Percentiles rank a stretch among this genome's conserved stretches.
Conservation (phyloP, 495 filamentous ascomycete genomes). For the Aspergillus incahuasiensis region DNA sequence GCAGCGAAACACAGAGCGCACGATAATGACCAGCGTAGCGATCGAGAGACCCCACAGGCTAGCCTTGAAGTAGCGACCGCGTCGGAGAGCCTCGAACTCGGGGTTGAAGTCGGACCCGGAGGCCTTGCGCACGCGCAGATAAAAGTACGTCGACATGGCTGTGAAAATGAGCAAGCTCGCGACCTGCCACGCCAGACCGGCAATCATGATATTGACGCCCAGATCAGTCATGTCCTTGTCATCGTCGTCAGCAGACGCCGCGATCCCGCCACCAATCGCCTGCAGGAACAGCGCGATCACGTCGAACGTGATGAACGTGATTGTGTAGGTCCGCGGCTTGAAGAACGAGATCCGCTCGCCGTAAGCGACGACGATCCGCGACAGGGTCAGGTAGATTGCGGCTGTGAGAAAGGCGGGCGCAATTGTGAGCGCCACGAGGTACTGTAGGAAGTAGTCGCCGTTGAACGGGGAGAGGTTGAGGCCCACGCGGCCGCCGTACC, state of each 20-base stretch:
- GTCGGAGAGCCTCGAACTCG: not conserved
- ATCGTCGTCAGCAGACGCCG: constrained; percentile 38
- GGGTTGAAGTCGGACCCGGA: not conserved
- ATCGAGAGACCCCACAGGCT: constrained; percentile 32
- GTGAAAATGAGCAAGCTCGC: constrained; percentile 51
- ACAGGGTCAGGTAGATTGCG: constrained; percentile 55
- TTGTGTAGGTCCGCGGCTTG: constrained; percentile 47
- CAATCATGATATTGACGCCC: constrained; percentile 53
- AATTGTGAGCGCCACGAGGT: constrained; percentile 51
- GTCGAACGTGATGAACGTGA: constrained; percentile 52
- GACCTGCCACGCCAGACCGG: constrained; percentile 52
- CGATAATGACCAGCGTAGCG: constrained; percentile 56
- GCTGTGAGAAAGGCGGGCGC: constrained; percentile 54
- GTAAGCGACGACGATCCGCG: constrained; percentile 48
- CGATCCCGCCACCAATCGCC: constrained; percentile 51
- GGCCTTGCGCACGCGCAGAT: constrained; percentile 30
- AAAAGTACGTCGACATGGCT: constrained; percentile 46
- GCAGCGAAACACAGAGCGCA: constrained; percentile 58
- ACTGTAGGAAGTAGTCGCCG: constrained; percentile 28
- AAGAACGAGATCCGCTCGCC: constrained; percentile 45
- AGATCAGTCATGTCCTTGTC: constrained; percentile 21
- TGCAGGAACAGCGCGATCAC: constrained; percentile 53
- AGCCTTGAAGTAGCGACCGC: not conserved
- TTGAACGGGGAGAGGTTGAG: constrained; percentile 32
- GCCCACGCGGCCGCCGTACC: constrained; percentile 29